A percentile compares a stretch with the other conserved stretches of the same genome.
These are phyloP conservation scores for Irpex sp. DNA, from an alignment of 1,284 basidiomycete genomes.

Conservation along the genomic window DNA sequence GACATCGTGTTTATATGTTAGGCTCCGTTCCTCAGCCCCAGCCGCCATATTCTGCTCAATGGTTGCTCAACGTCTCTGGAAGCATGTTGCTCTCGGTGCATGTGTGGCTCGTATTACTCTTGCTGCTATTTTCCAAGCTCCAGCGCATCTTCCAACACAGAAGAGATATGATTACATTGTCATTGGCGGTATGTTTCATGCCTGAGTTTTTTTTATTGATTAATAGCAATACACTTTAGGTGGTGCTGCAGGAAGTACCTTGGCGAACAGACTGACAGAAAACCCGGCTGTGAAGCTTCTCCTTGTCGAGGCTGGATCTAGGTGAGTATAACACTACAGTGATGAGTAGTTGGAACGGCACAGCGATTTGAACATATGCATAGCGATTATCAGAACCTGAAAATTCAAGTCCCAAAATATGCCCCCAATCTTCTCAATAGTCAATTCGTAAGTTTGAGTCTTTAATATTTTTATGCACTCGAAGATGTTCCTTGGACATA, in stretches of 20 bases:
- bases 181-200: neutral
- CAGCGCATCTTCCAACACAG: neutral
- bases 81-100: too few species aligned
- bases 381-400: neutral
- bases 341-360: neutral
- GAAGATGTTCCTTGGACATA: neutral
- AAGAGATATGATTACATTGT: neutral
- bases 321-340: neutral
- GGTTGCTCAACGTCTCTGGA: too few species aligned
- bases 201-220: too few species aligned
- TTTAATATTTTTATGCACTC: neutral
- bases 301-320: neutral
- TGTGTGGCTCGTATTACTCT: too few species aligned
- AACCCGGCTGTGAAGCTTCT: neutral
- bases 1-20: too few species aligned
- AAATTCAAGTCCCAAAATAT: neutral
- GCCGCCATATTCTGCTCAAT: too few species aligned
- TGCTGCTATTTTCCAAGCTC: neutral
- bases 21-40: too few species aligned
- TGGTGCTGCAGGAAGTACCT: neutral
- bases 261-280: conserved; percentile 5
- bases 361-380: too few species aligned
- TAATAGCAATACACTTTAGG: neutral
- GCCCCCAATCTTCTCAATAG: neutral
- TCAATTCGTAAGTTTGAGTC: neutral